phyloP scores from a whole-genome alignment of 306 rosid species.

The Quillaja saponaria region DNA sequence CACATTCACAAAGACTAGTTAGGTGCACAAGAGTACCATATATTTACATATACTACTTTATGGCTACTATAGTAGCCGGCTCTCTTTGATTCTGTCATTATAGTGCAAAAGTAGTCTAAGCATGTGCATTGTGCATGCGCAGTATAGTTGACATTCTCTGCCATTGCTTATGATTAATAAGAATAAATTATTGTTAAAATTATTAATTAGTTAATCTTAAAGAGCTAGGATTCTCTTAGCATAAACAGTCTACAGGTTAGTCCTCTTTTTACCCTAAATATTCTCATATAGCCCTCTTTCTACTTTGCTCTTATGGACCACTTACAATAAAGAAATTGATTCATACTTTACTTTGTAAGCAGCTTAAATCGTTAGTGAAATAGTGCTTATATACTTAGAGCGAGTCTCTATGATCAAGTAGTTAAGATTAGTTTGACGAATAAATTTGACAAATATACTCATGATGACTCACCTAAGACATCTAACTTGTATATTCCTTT shows the following conservation, averaged over 20 bases:
- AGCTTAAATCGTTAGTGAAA: too few species aligned
- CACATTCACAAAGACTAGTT: too few species aligned
- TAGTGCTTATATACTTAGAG: too few species aligned
- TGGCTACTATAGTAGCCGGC: constrained; percentile 42
- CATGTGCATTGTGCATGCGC: constrained; percentile 56
- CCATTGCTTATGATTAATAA: constrained; percentile 41
- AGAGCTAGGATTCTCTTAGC: constrained; percentile 50
- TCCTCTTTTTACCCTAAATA: constrained; percentile 55
- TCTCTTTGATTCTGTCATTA: constrained; percentile 35
- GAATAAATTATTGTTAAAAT: constrained; percentile 37
- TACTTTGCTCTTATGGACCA: constrained; percentile 53
- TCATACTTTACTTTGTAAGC: too few species aligned
- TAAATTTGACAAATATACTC: too few species aligned
- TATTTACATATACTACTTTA: neutral
- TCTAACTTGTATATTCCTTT: too few species aligned
- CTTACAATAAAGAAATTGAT: too few species aligned
- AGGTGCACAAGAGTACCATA: neutral
- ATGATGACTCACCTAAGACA: too few species aligned
- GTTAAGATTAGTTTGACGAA: too few species aligned
- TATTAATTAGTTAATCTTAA: constrained; percentile 34
- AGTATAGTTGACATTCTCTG: constrained; percentile 52
- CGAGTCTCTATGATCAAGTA: too few species aligned
- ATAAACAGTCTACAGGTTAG: constrained; percentile 30
- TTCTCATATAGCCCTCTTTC: constrained; percentile 41
- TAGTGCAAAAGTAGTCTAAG: constrained; percentile 38